Evolutionary conservation across 148 eudicot genomes (phyloP).

Genomic region (Rhododendron mucronatum): DNA sequence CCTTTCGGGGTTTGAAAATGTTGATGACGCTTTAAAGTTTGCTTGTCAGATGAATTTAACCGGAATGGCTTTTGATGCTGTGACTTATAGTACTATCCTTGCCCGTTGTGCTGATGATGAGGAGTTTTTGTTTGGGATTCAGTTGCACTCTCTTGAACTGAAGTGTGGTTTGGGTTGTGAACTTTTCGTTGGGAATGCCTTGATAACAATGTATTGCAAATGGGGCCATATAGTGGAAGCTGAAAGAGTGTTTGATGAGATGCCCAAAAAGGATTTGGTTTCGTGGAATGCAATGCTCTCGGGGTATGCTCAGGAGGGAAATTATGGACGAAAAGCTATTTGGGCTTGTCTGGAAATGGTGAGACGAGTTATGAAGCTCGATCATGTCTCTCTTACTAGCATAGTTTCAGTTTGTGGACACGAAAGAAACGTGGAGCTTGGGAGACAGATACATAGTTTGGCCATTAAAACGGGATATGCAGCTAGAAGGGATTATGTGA

Average conservation of each 20-base stretch:
- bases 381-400: slow-evolving; percentile 74
- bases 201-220: slow-evolving; percentile 72
- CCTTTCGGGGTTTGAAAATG: slow-evolving; percentile 61
- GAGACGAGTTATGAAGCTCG: slow-evolving; percentile 48
- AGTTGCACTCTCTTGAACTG: slow-evolving; percentile 47
- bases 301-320: slow-evolving; percentile 75
- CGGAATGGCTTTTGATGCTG: slow-evolving; percentile 66
- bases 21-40: slow-evolving; percentile 51
- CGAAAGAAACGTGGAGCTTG: slow-evolving; percentile 48
- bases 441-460: slow-evolving; percentile 63
- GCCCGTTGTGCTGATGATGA: slow-evolving; percentile 50
- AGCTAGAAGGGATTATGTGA: slow-evolving; percentile 44
- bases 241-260: slow-evolving; percentile 56
- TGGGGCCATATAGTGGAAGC: slow-evolving; percentile 61
- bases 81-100: slow-evolving; percentile 57
- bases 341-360: slow-evolving; percentile 59
- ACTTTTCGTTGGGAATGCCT: slow-evolving; percentile 66
- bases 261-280: slow-evolving; percentile 68
- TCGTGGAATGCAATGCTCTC: slow-evolving; percentile 91
- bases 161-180: slow-evolving; percentile 58
- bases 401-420: slow-evolving; percentile 70
- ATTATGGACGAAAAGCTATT: slow-evolving; percentile 47
- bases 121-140: slow-evolving; percentile 64
- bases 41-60: slow-evolving; percentile 49
- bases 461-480: slow-evolving; percentile 50